phyloP scores from a whole-genome alignment of 1,284 basidiomycete species.

The Cryptococcus hybrid region DNA sequence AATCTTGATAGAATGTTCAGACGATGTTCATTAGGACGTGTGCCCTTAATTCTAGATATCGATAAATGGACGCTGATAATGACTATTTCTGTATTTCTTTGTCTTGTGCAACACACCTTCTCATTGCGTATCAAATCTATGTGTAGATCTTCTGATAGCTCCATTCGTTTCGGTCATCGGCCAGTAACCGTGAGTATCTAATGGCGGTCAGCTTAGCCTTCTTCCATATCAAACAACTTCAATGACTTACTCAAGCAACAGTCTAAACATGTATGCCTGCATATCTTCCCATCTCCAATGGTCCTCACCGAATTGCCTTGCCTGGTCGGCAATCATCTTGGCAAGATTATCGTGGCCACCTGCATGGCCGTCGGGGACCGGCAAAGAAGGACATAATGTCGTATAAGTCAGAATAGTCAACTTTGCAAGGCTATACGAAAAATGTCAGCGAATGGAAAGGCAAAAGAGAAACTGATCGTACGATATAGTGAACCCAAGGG shows the following conservation, averaged over 20 bases:
- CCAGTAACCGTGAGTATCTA: conserved; percentile 31
- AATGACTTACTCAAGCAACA: conserved; percentile 38
- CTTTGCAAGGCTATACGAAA: conserved; percentile 44
- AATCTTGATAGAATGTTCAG: too few species aligned
- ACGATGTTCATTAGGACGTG: too few species aligned
- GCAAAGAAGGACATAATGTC: conserved; percentile 54
- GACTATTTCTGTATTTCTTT: too few species aligned
- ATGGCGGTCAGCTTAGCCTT: neutral
- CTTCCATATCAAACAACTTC: neutral
- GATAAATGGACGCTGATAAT: too few species aligned
- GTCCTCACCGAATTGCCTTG: conserved; percentile 48
- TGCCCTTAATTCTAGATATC: too few species aligned
- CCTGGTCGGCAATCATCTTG: conserved; percentile 49
- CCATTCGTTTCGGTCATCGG: conserved; percentile 34
- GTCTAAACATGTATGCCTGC: conserved; percentile 53
- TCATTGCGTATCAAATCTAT: neutral
- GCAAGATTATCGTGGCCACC: conserved; percentile 52
- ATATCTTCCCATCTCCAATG: conserved; percentile 55
- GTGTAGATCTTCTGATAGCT: conserved; percentile 24
- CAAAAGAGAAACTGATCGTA: neutral
- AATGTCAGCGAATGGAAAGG: conserved; percentile 1
- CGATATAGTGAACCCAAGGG: conserved; percentile 53
- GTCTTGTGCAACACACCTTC: too few species aligned
- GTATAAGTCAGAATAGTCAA: conserved; percentile 55
- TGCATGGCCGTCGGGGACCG: conserved; percentile 45